Evolutionary conservation across 2,329 filamentous ascomycete genomes (phyloP), one percentile per base, ranked within the genome.

Genomic region (Pseudophaeomoniella oleicola): DNA sequence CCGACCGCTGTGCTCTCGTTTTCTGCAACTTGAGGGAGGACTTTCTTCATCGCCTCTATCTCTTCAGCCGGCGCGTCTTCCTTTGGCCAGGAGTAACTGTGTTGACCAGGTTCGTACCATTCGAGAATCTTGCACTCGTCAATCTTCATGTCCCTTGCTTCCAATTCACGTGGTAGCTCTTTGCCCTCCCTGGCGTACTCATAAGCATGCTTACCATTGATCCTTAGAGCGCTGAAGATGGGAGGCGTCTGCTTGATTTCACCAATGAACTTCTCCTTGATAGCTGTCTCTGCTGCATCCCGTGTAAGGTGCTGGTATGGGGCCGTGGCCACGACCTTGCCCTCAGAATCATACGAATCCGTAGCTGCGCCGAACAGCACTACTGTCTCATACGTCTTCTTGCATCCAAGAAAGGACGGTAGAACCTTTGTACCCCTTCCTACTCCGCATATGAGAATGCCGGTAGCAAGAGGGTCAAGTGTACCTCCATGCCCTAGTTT

Each of bases 401-500:
- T 92, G 64, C 90, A 94, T 37, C 74, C 69, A 32, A 96, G 67
- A 55, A 94, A 96, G 22, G 75, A 66, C 30, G 72, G 65, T 1
- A 98, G 70, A 11, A 71, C 64, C 58, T 96, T 98, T 38, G 90
- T 98, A 29, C 84, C 90, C 40, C 72, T 76, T 22, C 88, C 90
- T 36, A 94, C 69, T 38, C 88, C 90, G 4, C 90, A 68, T 44
- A 96, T 86, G 35, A 98, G 71, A 16, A 98, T 83, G 32, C 90
- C 90, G 1, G 87, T 94, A 5, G 90, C 90, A 50, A 94, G 71
- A 16, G 90, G 90, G 53, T 98, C 90, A 13, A 98, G 71, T 2
- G 90, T 98, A 31, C 90, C 90, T 42, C 90, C 90, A 61, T 98
- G 90, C 19, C 90, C 90, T 51, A 96, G 82, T 66, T 96, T 98